phyloP scores from a whole-genome alignment of 768 basidiomycete species.

The Harrya chromipes region DNA sequence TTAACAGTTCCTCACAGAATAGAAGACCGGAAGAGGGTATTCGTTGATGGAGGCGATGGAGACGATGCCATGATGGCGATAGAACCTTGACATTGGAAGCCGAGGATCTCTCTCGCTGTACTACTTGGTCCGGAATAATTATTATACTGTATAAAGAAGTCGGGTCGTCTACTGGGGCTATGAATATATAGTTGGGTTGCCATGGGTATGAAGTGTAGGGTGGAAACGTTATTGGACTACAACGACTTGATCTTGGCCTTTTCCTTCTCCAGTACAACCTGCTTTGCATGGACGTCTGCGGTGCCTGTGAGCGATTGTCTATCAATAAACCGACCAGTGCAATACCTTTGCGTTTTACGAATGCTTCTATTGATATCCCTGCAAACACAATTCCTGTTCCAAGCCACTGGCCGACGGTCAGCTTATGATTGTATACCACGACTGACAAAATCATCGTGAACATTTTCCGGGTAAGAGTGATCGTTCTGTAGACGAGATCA shows the following conservation, averaged over 20 bases:
- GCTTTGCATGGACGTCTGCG: slow-evolving; percentile 78
- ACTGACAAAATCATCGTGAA: slow-evolving; percentile 98
- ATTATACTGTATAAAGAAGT: slow-evolving; percentile 26
- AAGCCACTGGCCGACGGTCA: slow-evolving; percentile 85
- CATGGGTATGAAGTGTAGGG: slow-evolving; percentile 11
- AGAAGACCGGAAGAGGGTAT: slow-evolving; percentile 43
- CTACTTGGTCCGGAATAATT: slow-evolving; percentile 13
- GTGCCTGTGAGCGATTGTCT: slow-evolving; percentile 2
- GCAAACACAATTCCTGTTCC: slow-evolving; percentile 92
- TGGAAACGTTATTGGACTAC: slow-evolving; percentile 34
- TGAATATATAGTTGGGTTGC: slow-evolving; percentile 14
- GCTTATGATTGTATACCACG: slow-evolving; percentile 82
- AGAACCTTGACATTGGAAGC: slow-evolving; percentile 16
- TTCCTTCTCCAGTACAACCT: slow-evolving; percentile 78
- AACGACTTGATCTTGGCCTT: slow-evolving; percentile 78
- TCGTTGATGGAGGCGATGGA: slow-evolving; percentile 33
- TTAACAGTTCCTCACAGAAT: slow-evolving; percentile 23
- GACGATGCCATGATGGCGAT: slow-evolving; percentile 37
- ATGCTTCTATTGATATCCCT: slow-evolving; percentile 94
- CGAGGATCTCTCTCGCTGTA: background rate
- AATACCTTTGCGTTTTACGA: slow-evolving; percentile 82
- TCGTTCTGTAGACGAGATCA: slow-evolving; percentile 53
- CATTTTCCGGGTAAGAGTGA: slow-evolving; percentile 94
- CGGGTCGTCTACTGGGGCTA: slow-evolving; percentile 10
- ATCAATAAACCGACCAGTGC: slow-evolving; percentile 9